Evolutionary conservation across 768 basidiomycete species (phyloP).

Genomic region (Lentinula lateritia): DNA sequence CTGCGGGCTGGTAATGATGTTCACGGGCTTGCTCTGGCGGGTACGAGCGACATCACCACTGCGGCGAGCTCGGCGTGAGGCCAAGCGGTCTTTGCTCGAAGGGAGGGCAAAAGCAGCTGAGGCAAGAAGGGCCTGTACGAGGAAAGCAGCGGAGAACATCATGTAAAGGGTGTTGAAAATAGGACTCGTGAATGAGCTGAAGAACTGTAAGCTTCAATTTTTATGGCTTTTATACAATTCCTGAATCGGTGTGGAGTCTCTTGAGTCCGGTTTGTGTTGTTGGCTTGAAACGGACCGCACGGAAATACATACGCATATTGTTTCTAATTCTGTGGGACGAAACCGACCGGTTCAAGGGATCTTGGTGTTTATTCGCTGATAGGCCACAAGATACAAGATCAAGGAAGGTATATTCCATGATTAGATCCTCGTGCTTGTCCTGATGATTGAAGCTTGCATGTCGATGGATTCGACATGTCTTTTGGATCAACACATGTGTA

Average conservation of each 20-base stretch:
- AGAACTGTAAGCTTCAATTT: neutral
- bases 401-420: neutral
- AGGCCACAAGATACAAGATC: neutral
- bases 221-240: neutral
- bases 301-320: neutral
- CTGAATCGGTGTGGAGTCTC: neutral
- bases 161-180: neutral
- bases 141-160: slow-evolving; percentile 7
- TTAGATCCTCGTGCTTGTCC: neutral
- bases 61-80: slow-evolving; percentile 2
- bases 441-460: neutral
- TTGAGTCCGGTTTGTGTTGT: neutral
- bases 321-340: neutral
- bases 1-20: neutral
- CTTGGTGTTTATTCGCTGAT: neutral
- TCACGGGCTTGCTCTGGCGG: slow-evolving; percentile 5
- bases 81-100: neutral
- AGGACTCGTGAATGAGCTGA: neutral
- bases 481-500: neutral
- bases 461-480: too few species aligned
- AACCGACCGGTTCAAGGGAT: neutral
- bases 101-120: slow-evolving; percentile 1
- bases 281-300: neutral
- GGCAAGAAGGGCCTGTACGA: neutral
- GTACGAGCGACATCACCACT: neutral